Conservation (phyloP, 2,329 filamentous ascomycete genomes). For the Westerdykella ornata region DNA sequence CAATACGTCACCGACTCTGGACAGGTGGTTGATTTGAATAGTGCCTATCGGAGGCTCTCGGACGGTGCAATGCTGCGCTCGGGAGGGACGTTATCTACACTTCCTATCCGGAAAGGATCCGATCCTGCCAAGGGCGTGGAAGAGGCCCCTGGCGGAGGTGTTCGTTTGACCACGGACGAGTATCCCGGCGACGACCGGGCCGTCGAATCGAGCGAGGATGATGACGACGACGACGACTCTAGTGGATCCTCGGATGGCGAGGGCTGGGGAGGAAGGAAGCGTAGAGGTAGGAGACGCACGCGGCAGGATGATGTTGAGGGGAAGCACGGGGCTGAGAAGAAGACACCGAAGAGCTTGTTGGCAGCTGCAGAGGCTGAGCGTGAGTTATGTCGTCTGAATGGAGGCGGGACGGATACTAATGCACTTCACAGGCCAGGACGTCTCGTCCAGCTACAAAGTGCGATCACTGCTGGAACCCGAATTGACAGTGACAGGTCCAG, state of each 20-base stretch:
- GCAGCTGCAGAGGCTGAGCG: conserved; percentile 74
- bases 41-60: conserved; percentile 63
- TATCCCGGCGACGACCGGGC: conserved; percentile 53
- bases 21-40: conserved; percentile 59
- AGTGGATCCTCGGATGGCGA: conserved; percentile 61
- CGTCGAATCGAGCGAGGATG: conserved; percentile 63
- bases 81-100: conserved; percentile 55
- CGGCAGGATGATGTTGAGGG: conserved; percentile 31
- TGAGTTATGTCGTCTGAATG: conserved; percentile 40
- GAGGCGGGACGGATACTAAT: conserved; percentile 4
- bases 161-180: conserved; percentile 55
- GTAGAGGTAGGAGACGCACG: conserved; percentile 37
- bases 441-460: conserved; percentile 51
- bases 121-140: conserved; percentile 37
- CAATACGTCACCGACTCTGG: conserved; percentile 55
- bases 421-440: conserved; percentile 47
- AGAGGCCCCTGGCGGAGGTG: conserved; percentile 44
- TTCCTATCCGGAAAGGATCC: conserved; percentile 52
- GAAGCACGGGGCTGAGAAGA: conserved; percentile 32
- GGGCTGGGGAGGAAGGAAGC: conserved; percentile 39
- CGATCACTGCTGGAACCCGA: conserved; percentile 61
- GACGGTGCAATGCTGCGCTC: conserved; percentile 62
- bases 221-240: conserved; percentile 37
- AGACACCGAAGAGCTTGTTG: conserved; percentile 55
- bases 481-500: conserved; percentile 58